Conservation (phyloP, 192 early-diverging fungal species). For the Umbelopsis isabellina region DNA sequence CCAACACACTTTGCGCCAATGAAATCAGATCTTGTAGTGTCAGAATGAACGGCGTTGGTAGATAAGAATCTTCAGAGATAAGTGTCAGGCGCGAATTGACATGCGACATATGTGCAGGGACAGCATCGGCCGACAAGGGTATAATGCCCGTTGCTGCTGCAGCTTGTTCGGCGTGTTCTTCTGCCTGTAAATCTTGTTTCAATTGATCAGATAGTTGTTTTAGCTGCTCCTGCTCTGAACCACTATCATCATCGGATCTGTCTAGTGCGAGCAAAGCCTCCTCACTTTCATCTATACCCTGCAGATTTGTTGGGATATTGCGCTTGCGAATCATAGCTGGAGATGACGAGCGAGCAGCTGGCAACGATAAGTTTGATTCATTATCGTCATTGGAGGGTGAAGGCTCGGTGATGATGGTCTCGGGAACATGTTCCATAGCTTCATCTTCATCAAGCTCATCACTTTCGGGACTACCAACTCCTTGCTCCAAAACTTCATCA, state of each 20-base stretch:
- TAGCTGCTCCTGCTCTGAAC: conserved; percentile 28
- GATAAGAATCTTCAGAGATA: conserved; percentile 54
- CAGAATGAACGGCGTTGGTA: conserved; percentile 59
- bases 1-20: conserved; percentile 73
- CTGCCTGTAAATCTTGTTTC: neutral
- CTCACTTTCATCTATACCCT: conserved; percentile 17
- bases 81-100: conserved; percentile 35
- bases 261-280: neutral
- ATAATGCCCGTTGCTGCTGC: too few relatives aligned
- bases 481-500: conserved; percentile 33
- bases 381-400: neutral
- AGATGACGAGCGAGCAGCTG: neutral
- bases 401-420: neutral
- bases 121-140: neutral
- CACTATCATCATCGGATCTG: conserved; percentile 29
- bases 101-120: conserved; percentile 14
- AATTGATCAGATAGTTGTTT: conserved; percentile 1
- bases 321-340: neutral
- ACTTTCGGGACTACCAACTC: conserved; percentile 25
- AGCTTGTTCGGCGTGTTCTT: neutral
- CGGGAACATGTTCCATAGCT: conserved; percentile 4
- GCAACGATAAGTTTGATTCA: neutral
- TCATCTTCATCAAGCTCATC: conserved; percentile 31
- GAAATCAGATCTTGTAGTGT: conserved; percentile 69
- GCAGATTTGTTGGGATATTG: neutral